Base-by-base conservation (phyloP, 108 stramenopile species). In the Fragilariopsis cylindrus region DNA sequence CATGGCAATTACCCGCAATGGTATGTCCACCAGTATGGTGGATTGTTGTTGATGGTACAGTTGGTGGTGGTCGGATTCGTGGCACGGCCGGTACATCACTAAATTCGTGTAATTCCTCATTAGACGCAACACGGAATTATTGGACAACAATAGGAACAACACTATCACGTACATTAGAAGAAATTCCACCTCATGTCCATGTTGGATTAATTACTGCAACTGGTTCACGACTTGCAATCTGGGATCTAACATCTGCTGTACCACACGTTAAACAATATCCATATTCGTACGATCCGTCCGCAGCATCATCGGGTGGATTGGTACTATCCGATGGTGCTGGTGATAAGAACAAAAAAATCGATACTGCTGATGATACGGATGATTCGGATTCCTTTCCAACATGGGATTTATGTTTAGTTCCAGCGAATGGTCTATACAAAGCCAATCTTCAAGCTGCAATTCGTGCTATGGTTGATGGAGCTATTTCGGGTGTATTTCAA, bases 21-120 rank as follows among this genome's bases (percentile, higher is more conserved):
- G 65, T 70, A 1, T 86, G 85, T 84, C 88, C 88, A 8, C 85
- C 85, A 18, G 69, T 89, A 4, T 84, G 82, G 81, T 82, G 81
- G 71, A 69, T 86, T 65, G 72, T 86, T 1, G 58, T 89, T 18
- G 88, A 89, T 71, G 85, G 81, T 3, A 62, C 54, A 65, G 11
- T 50, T 15, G 50, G 57, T 55, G 30, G 30, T 30, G 30, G 30
- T 30, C 30, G 30, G 30, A 30, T 30, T 30, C 30, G 30, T 30
- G 30, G 30, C 30, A 30, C 30, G 30, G 30, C 30, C 2, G 30
- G 30, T 2, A 30, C 30, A 30, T 2, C 30, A 30, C 30, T 2
- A 2, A 30, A 30, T 30, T 18, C n/a, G 52, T 54, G 8, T 48
- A 39, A 53, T 73, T 16, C 66, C 71, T 60, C 15, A 68, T 18